These are phyloP conservation scores for Capsella rubella DNA, from an alignment of 441 rosid species.

Conservation along the genomic window DNA sequence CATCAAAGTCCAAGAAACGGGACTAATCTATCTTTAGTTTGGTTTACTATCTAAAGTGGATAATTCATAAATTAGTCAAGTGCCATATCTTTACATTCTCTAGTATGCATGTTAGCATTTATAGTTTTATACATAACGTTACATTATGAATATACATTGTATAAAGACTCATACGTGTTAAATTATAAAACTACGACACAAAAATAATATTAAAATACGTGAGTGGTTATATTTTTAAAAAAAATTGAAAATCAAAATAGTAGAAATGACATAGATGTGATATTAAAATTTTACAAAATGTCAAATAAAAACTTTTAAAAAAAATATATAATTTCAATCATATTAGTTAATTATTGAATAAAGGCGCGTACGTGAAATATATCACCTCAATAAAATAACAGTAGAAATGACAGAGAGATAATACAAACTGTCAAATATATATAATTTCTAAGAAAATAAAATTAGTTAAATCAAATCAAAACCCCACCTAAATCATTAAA, in stretches of 20 bases:
- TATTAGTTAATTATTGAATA: neutral
- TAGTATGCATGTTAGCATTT: neutral
- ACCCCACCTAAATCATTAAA: conserved; percentile 25
- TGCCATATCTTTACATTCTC: conserved; percentile 1
- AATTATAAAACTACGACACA: neutral
- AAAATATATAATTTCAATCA: too few species aligned
- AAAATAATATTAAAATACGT: neutral
- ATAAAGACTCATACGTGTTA: neutral
- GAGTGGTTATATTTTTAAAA: neutral
- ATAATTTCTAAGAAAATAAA: neutral
- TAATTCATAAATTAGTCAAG: conserved; percentile 3
- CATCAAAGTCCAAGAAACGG: conserved; percentile 25
- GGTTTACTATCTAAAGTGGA: conserved; percentile 25
- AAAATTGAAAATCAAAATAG: neutral
- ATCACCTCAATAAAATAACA: neutral
- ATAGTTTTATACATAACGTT: neutral
- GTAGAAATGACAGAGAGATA: neutral
- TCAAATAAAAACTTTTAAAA: too few species aligned
- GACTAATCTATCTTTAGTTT: conserved; percentile 9
- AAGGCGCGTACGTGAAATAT: neutral
- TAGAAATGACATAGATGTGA: neutral
- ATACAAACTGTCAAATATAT: neutral
- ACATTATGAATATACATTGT: neutral
- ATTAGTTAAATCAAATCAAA: conserved; percentile 17
- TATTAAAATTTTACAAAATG: too few species aligned